These are phyloP conservation scores for Macrophomina tecta DNA, from an alignment of 2,329 filamentous ascomycete species.

Conservation along the genomic window DNA sequence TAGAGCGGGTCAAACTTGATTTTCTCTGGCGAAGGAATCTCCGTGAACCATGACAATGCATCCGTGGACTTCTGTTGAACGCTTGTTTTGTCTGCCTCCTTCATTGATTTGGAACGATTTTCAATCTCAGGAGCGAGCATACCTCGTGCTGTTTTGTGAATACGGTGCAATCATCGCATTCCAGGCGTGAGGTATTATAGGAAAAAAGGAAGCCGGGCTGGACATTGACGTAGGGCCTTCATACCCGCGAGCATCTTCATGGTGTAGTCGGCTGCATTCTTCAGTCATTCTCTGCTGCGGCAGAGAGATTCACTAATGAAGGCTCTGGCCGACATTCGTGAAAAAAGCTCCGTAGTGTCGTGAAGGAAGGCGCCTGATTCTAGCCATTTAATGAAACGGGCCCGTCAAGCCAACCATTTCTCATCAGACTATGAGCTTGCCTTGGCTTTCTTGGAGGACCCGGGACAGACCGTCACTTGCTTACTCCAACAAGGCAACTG, in stretches of 20 bases:
- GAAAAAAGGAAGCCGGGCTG: background rate
- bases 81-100: background rate
- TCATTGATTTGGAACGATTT: background rate
- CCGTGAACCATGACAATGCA: slow-evolving; percentile 34
- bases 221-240: background rate
- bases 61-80: slow-evolving; percentile 29
- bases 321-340: background rate
- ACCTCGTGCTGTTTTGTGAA: background rate
- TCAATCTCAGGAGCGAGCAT: background rate
- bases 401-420: background rate
- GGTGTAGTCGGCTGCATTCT: background rate
- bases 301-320: background rate
- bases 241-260: background rate
- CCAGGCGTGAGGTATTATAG: background rate
- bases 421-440: background rate
- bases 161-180: background rate
- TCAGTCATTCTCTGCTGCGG: background rate
- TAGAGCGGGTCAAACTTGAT: slow-evolving; percentile 30
- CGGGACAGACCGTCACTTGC: background rate
- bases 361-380: background rate
- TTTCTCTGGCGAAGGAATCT: slow-evolving; percentile 32
- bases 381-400: background rate
- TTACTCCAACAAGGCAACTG: background rate
- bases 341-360: background rate
- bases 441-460: background rate